Percentiles rank a stretch among this genome's conserved stretches.
phyloP scores from a whole-genome alignment of 148 eudicot species.

The Rhododendron ferrugineum region DNA sequence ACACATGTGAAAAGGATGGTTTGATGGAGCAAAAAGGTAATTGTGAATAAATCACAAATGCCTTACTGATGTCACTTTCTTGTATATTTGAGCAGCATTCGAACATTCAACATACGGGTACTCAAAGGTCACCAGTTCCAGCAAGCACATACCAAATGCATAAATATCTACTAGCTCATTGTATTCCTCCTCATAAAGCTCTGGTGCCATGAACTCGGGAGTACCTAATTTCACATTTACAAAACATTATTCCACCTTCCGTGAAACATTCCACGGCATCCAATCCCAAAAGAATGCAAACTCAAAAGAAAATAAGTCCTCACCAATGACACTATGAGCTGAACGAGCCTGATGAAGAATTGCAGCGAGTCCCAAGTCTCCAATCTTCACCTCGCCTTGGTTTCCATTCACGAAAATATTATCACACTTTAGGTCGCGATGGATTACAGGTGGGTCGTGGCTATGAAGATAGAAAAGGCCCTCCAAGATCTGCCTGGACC shows the following conservation, averaged over 20 bases:
- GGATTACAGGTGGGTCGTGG: conserved; percentile 90
- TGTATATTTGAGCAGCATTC: conserved; percentile 96
- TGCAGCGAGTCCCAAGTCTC: conserved; percentile 93
- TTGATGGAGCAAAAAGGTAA: conserved; percentile 1
- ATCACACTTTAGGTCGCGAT: conserved; percentile 93
- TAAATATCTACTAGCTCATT: conserved; percentile 96
- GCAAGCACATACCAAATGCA: conserved; percentile 94
- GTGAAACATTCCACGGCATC: neutral
- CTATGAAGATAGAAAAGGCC: conserved; percentile 89
- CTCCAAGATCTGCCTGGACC: conserved; percentile 92
- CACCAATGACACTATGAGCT: conserved; percentile 98
- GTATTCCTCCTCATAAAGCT: conserved; percentile 94
- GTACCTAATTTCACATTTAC: conserved; percentile 53
- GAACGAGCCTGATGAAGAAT: conserved; percentile 79
- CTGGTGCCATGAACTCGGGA: conserved; percentile 99
- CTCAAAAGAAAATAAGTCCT: conserved; percentile 14
- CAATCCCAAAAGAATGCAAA: neutral
- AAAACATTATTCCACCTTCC: neutral
- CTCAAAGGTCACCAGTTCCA: conserved; percentile 92
- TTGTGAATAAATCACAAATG: conserved; percentile 7
- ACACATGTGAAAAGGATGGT: neutral
- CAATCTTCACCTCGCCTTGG: conserved; percentile 93
- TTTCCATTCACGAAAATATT: conserved; percentile 94
- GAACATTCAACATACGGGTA: conserved; percentile 88
- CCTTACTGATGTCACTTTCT: conserved; percentile 93